These are phyloP conservation scores for Eimeria maxima DNA, from an alignment of 169 alveolate species.

Conservation along the genomic window DNA sequence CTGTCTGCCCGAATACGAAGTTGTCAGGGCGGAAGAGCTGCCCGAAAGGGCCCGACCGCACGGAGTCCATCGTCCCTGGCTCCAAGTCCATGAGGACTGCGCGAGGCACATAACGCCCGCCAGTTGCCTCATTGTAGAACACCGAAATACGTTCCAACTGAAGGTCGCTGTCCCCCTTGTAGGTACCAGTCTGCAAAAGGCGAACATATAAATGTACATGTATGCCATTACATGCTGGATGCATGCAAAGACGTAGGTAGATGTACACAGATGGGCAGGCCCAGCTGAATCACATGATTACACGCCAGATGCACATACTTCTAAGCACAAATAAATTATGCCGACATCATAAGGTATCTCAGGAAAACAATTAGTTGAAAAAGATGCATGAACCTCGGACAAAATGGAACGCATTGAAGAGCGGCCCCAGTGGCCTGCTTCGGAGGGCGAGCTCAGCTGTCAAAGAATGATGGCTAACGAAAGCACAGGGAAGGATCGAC, in stretches of 20 bases:
- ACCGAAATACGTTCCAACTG: conserved; percentile 98
- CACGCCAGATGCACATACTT: not conserved
- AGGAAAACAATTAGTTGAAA: not conserved
- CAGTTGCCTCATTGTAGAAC: conserved; percentile 99
- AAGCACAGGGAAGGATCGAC: not conserved
- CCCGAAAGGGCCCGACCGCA: conserved; percentile 99
- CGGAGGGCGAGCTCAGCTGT: not conserved
- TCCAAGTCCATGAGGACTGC: conserved; percentile 99
- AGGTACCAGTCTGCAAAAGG: conserved; percentile 94
- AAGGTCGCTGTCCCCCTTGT: conserved; percentile 98
- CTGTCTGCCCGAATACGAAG: conserved; percentile 99
- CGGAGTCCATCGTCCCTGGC: conserved; percentile 99
- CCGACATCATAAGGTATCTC: not conserved
- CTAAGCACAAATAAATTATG: not conserved
- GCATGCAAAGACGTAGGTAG: not conserved
- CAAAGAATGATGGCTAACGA: not conserved
- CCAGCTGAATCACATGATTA: not conserved
- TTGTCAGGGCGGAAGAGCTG: conserved; percentile 99
- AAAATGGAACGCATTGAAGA: not conserved
- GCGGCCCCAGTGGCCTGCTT: conserved; percentile 63
- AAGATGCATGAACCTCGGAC: not conserved
- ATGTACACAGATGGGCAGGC: not conserved
- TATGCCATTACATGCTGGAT: not conserved
- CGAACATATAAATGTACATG: not conserved
- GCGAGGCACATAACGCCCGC: conserved; percentile 99